These are phyloP conservation scores for Wilcoxina mikolae DNA, from an alignment of 495 filamentous ascomycete species.

Conservation along the genomic window DNA sequence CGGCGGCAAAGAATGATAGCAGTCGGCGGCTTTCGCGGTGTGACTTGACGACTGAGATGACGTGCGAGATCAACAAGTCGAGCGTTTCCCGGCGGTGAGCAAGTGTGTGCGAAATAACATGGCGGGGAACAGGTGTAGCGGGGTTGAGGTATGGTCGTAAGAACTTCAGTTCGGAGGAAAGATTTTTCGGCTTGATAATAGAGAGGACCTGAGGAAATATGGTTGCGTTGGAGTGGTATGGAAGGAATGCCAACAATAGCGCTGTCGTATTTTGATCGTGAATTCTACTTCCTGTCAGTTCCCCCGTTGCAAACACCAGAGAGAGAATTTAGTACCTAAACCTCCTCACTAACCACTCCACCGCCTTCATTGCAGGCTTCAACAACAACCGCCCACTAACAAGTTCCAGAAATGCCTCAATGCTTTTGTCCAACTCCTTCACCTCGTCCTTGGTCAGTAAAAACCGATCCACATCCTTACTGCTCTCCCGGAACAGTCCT, in stretches of 20 bases:
- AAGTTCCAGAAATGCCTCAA: constrained; percentile 69
- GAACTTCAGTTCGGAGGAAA: constrained; percentile 51
- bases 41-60: constrained; percentile 50
- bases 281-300: constrained; percentile 44
- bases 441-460: constrained; percentile 74
- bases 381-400: constrained; percentile 61
- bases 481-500: constrained; percentile 79
- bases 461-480: constrained; percentile 68
- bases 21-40: constrained; percentile 58
- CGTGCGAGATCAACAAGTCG: constrained; percentile 54
- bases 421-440: constrained; percentile 54
- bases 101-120: constrained; percentile 64
- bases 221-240: constrained; percentile 71
- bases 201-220: constrained; percentile 68
- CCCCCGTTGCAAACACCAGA: neutral
- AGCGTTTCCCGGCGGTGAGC: constrained; percentile 58
- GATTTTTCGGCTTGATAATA: constrained; percentile 40
- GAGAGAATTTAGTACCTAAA: constrained; percentile 51
- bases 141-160: constrained; percentile 69
- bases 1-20: constrained; percentile 73
- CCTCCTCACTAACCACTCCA: constrained; percentile 86
- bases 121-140: constrained; percentile 56
- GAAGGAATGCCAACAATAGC: constrained; percentile 76
- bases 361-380: constrained; percentile 69
- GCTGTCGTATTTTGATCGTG: constrained; percentile 77